Evolutionary conservation across 345 rosid species (phyloP).

Genomic region (Eucalyptus regnans): DNA sequence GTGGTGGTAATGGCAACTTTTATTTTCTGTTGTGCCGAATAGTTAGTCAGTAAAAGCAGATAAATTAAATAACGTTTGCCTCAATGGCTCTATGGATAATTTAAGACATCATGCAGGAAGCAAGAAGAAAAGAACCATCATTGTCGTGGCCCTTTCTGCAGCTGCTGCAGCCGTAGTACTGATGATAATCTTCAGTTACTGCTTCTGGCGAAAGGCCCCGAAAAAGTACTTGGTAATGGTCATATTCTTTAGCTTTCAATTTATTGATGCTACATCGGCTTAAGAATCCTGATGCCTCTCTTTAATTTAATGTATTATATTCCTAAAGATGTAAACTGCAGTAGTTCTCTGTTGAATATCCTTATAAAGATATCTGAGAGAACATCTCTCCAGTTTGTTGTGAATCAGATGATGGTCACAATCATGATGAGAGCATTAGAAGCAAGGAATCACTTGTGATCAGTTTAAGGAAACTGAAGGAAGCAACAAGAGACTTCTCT

Average conservation of each 20-base stretch:
- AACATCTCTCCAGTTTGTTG: not conserved
- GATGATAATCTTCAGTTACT: not conserved
- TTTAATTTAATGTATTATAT: not conserved
- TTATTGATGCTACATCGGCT: not conserved
- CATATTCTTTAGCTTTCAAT: not conserved
- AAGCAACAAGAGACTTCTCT: slow-evolving; percentile 25
- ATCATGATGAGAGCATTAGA: not conserved
- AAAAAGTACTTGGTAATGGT: not conserved
- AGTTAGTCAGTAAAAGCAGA: not conserved
- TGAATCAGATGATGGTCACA: not conserved
- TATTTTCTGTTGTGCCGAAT: not conserved
- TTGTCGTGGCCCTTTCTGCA: not conserved
- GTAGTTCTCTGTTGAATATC: not conserved
- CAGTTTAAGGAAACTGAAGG: slow-evolving; percentile 8
- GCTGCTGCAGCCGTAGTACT: not conserved
- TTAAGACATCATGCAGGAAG: not conserved
- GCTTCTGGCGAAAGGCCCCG: not conserved
- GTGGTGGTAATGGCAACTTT: not conserved
- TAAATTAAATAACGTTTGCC: not conserved
- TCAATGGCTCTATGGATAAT: not conserved
- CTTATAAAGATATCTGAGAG: not conserved
- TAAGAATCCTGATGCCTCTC: not conserved
- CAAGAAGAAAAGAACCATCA: not conserved
- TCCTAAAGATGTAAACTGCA: not conserved
- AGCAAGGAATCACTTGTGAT: slow-evolving; percentile 9